phyloP scores from a whole-genome alignment of 2,329 filamentous ascomycete species.

The Penicillium olsonii region DNA sequence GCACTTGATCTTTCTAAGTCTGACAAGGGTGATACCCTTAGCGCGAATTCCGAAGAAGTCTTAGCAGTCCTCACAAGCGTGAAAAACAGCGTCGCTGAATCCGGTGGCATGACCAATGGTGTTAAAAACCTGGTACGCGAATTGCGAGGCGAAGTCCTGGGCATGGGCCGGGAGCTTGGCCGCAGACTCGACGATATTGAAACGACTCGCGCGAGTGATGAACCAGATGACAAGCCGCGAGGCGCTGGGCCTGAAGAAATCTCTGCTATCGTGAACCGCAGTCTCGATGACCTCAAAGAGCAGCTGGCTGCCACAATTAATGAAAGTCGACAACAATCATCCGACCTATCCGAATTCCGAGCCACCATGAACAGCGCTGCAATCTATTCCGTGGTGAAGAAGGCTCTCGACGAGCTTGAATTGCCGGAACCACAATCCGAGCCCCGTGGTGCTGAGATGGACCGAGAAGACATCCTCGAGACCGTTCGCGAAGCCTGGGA shows the following conservation, averaged over 20 bases:
- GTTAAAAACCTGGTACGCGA: slow-evolving; percentile 90
- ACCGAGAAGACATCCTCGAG: slow-evolving; percentile 79
- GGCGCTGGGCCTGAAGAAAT: slow-evolving; percentile 68
- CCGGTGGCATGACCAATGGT: slow-evolving; percentile 85
- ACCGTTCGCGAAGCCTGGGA: slow-evolving; percentile 92
- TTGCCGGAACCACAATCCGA: slow-evolving; percentile 62
- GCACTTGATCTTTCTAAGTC: slow-evolving; percentile 26
- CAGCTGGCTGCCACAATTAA: slow-evolving; percentile 79
- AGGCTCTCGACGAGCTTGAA: slow-evolving; percentile 62
- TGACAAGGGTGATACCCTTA: slow-evolving; percentile 21
- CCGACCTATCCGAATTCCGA: slow-evolving; percentile 63
- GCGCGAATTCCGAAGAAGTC: slow-evolving; percentile 60
- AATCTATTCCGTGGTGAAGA: slow-evolving; percentile 80
- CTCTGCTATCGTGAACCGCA: slow-evolving; percentile 74
- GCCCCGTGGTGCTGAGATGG: slow-evolving; percentile 55
- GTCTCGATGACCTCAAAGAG: slow-evolving; percentile 76
- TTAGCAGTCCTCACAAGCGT: slow-evolving; percentile 80
- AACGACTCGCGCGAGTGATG: slow-evolving; percentile 46
- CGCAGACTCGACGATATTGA: slow-evolving; percentile 70
- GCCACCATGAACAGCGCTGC: slow-evolving; percentile 75
- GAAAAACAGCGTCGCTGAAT: slow-evolving; percentile 86
- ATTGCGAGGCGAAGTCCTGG: slow-evolving; percentile 85
- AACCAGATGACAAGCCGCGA: slow-evolving; percentile 46
- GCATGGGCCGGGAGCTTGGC: slow-evolving; percentile 89
- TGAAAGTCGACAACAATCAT: slow-evolving; percentile 71